Conservation (phyloP, 2,329 filamentous ascomycete species). For the Clonostachys solani region DNA sequence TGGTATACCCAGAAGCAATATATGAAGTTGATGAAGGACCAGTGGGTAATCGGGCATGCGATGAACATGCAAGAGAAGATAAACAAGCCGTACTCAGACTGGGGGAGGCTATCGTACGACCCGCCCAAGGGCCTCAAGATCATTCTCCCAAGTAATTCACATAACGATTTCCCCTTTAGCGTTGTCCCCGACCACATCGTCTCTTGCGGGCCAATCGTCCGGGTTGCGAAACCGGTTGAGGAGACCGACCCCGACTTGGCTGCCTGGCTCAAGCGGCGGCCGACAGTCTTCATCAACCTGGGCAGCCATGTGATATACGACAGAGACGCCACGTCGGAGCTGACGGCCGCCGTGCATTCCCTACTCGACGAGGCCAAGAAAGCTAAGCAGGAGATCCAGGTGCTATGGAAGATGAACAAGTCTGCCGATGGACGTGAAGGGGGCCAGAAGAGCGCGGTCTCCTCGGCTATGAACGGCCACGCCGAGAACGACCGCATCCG, state of each 20-base stretch:
- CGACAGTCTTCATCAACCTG: conserved; percentile 43
- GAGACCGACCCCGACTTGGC: conserved; percentile 31
- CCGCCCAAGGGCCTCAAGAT: too few species aligned
- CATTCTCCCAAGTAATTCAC: too few species aligned
- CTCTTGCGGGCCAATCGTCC: conserved; percentile 40
- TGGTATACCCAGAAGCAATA: too few species aligned
- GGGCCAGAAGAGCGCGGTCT: conserved; percentile 5
- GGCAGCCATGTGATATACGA: conserved; percentile 30
- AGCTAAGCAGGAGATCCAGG: conserved; percentile 8
- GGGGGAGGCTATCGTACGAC: too few species aligned
- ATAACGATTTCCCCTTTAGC: not conserved
- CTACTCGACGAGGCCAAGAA: not conserved
- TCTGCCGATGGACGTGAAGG: conserved; percentile 4
- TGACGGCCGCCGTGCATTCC: conserved; percentile 26
- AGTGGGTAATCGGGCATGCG: too few species aligned
- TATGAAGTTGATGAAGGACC: too few species aligned
- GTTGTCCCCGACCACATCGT: conserved; percentile 13
- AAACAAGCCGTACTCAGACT: too few species aligned
- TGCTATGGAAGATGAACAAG: conserved; percentile 25
- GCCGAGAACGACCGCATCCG: conserved; percentile 22
- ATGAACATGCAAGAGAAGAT: too few species aligned
- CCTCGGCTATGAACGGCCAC: conserved; percentile 13
- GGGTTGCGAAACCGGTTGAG: conserved; percentile 20
- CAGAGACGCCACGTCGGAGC: conserved; percentile 25
- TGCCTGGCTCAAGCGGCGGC: conserved; percentile 32